Percentiles rank a stretch among this genome's conserved stretches.
phyloP scores from a whole-genome alignment of 2,329 filamentous ascomycete species.

The Colletotrichum scovillei region DNA sequence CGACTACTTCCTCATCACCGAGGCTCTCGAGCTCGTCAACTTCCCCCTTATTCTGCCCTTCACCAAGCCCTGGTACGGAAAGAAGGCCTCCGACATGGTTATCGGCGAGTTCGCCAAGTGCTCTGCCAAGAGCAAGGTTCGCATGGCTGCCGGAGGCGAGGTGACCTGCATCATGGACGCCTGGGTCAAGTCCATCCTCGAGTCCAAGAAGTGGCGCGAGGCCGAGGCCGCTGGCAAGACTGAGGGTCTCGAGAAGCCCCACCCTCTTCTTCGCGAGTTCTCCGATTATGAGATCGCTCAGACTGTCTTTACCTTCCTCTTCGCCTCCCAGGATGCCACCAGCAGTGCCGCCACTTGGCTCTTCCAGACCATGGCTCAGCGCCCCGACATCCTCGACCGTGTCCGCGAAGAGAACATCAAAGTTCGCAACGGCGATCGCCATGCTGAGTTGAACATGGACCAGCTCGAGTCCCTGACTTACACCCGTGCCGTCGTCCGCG shows the following conservation, averaged over 20 bases:
- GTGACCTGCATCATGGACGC: conserved; percentile 94
- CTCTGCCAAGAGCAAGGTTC: conserved; percentile 91
- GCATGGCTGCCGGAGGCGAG: conserved; percentile 89
- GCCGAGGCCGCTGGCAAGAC: conserved; percentile 78
- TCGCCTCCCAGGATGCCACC: conserved; percentile 97
- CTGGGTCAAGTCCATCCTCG: conserved; percentile 90
- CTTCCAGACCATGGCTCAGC: conserved; percentile 93
- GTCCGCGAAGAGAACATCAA: conserved; percentile 91
- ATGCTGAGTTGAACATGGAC: conserved; percentile 80
- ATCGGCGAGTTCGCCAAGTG: conserved; percentile 90
- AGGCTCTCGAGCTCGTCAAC: conserved; percentile 95
- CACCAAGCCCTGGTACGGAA: conserved; percentile 97
- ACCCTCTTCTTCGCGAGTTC: conserved; percentile 86
- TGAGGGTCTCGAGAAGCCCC: conserved; percentile 81
- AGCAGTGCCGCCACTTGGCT: conserved; percentile 94
- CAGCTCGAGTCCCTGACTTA: conserved; percentile 90
- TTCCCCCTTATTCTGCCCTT: conserved; percentile 96
- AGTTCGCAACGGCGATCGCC: conserved; percentile 78
- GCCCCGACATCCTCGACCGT: conserved; percentile 90
- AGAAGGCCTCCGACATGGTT: conserved; percentile 94
- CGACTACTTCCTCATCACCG: conserved; percentile 97
- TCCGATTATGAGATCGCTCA: conserved; percentile 91
- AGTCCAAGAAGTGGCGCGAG: conserved; percentile 85
- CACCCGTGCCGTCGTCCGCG: conserved; percentile 91
- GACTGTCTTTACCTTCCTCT: conserved; percentile 95